phyloP scores from a whole-genome alignment of 495 filamentous ascomycete genomes.

The Xylaria castorea region DNA sequence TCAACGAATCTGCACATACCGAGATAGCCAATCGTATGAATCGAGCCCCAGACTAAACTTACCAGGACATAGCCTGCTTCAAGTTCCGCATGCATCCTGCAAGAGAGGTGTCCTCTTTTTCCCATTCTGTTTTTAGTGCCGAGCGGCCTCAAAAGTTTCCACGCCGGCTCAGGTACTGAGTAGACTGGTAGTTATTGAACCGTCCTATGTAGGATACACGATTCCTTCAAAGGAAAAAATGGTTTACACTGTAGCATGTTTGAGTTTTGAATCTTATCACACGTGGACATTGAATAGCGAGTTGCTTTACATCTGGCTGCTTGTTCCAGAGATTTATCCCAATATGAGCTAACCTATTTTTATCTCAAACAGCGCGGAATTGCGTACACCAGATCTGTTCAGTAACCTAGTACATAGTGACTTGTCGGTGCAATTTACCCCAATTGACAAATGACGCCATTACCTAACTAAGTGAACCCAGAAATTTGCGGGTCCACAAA shows the following conservation, averaged over 20 bases:
- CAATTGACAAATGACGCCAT: slow-evolving; percentile 18
- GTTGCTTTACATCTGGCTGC: not conserved
- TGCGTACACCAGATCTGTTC: not conserved
- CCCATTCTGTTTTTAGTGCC: not conserved
- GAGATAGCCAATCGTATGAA: not conserved
- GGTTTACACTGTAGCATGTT: not conserved
- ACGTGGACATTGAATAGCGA: not conserved
- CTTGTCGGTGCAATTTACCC: not conserved
- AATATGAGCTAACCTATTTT: not conserved
- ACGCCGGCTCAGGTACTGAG: not conserved
- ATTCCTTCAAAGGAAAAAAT: not conserved
- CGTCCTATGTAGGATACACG: not conserved
- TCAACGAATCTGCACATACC: not conserved
- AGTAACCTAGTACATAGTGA: not conserved
- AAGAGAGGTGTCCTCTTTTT: slow-evolving; percentile 4
- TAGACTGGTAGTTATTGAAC: not conserved
- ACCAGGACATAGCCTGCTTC: slow-evolving; percentile 5
- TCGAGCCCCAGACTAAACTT: slow-evolving; percentile 6
- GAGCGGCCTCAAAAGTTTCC: not conserved
- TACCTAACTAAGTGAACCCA: not conserved
- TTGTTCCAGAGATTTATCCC: not conserved
- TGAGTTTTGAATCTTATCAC: not conserved
- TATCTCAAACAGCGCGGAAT: not conserved
- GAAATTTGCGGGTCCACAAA: slow-evolving; percentile 8
- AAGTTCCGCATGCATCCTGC: not conserved